Percentiles rank a stretch among this genome's conserved stretches.
Conservation (phyloP, 768 basidiomycete genomes). For the Phanerochaete sordida region DNA sequence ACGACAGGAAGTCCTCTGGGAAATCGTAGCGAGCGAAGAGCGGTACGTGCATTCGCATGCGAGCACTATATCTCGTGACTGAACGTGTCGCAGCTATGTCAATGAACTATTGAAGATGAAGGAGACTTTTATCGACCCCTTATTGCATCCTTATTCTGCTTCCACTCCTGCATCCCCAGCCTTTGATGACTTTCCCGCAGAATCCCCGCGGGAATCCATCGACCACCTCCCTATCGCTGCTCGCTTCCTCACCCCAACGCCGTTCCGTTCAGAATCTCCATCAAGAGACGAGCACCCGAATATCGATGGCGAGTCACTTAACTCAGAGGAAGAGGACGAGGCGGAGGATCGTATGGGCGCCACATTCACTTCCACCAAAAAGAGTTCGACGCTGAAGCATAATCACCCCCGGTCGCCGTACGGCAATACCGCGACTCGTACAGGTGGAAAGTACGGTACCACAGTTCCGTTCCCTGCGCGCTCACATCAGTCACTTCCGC, state of each 20-base stretch:
- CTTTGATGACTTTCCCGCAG: slow-evolving; percentile 61
- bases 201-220: slow-evolving; percentile 64
- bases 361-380: slow-evolving; percentile 30
- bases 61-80: slow-evolving; percentile 12
- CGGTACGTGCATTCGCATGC: slow-evolving; percentile 47
- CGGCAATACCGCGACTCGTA: slow-evolving; percentile 43
- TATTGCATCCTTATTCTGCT: slow-evolving; percentile 80
- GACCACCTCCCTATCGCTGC: slow-evolving; percentile 87
- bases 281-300: slow-evolving; percentile 48
- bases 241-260: slow-evolving; percentile 76
- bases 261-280: slow-evolving; percentile 45
- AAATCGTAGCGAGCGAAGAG: slow-evolving; percentile 95
- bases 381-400: slow-evolving; percentile 41
- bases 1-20: slow-evolving; percentile 93
- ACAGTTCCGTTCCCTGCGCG: slow-evolving; percentile 75
- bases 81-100: slow-evolving; percentile 67
- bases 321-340: slow-evolving; percentile 69
- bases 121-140: slow-evolving; percentile 87
- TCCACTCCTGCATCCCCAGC: slow-evolving; percentile 58
- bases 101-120: slow-evolving; percentile 88
- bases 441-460: slow-evolving; percentile 38
- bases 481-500: slow-evolving; percentile 76
- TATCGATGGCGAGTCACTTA: slow-evolving; percentile 72
- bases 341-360: slow-evolving; percentile 50
- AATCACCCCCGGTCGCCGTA: slow-evolving; percentile 80